These are phyloP conservation scores for Leptographium galeiforme DNA, from an alignment of 2,329 filamentous ascomycete species.

Conservation along the genomic window DNA sequence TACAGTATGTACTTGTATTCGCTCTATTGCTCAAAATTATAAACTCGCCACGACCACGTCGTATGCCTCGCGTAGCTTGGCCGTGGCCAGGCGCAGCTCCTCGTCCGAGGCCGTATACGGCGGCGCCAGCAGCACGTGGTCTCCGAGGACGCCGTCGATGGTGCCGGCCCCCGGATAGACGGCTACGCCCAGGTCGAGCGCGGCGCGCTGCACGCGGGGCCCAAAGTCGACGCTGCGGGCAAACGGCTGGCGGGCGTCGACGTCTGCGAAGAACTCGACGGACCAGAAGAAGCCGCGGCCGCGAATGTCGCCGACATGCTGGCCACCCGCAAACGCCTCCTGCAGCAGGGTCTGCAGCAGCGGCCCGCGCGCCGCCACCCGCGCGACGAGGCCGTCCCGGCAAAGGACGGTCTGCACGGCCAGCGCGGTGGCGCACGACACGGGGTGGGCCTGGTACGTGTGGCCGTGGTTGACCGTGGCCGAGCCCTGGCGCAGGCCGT, in stretches of 20 bases:
- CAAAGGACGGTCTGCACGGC: conserved; percentile 47
- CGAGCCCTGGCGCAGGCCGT: conserved; percentile 26
- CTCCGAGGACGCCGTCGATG: conserved; percentile 44
- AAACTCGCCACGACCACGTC: background rate
- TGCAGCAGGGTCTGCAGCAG: conserved; percentile 31
- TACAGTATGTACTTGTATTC: background rate
- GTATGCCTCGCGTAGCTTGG: background rate
- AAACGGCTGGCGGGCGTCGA: conserved; percentile 18
- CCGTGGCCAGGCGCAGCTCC: background rate
- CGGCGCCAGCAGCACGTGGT: conserved; percentile 58
- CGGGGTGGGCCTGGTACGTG: conserved; percentile 47
- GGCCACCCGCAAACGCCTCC: conserved; percentile 18
- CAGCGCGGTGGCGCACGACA: conserved; percentile 46
- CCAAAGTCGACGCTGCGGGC: conserved; percentile 16
- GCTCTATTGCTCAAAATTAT: too few relatives aligned
- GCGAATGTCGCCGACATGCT: conserved; percentile 44
- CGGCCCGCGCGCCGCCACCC: conserved; percentile 40
- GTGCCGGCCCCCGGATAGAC: conserved; percentile 52
- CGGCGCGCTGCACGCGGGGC: conserved; percentile 17
- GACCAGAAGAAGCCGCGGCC: conserved; percentile 47
- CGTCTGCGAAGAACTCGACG: conserved; percentile 25
- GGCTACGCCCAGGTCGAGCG: conserved; percentile 17
- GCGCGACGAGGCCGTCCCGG: conserved; percentile 40
- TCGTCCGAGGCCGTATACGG: conserved; percentile 33
- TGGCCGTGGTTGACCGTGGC: conserved; percentile 36